These are phyloP conservation scores for Cordyceps javanica DNA, from an alignment of 2,329 filamentous ascomycete species.

Conservation along the genomic window DNA sequence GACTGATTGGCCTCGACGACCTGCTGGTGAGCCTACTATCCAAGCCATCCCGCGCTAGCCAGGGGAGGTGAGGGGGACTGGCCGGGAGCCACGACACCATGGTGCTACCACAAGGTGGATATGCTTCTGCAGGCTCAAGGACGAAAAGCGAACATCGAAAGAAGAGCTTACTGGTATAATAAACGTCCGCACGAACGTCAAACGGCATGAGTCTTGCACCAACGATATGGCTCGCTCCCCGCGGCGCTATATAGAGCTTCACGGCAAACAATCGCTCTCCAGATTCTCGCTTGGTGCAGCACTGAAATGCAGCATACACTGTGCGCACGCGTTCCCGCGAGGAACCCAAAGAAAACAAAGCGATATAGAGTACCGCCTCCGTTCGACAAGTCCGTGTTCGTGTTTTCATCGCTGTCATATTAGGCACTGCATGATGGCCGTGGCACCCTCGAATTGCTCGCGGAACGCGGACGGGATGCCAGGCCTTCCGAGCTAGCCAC, in stretches of 20 bases:
- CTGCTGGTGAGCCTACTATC: not conserved
- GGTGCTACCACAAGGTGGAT: not conserved
- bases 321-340: not conserved
- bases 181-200: not conserved
- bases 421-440: not conserved
- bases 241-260: not conserved
- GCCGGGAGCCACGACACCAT: conserved; percentile 1
- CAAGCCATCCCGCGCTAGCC: conserved; percentile 6
- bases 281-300: not conserved
- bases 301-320: not conserved
- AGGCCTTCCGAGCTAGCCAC: not conserved
- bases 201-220: not conserved
- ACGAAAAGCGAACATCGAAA: not conserved
- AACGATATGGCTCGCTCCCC: not conserved
- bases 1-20: conserved; percentile 6
- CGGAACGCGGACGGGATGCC: conserved; percentile 3
- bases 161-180: not conserved
- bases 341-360: not conserved
- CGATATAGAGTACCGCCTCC: not conserved
- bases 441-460: not conserved
- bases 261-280: not conserved
- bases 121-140: not conserved
- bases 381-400: not conserved
- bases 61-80: conserved; percentile 6
- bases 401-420: not conserved